Conservation (phyloP, 2,329 filamentous ascomycete genomes). For the Epicoccum sorghinum region DNA sequence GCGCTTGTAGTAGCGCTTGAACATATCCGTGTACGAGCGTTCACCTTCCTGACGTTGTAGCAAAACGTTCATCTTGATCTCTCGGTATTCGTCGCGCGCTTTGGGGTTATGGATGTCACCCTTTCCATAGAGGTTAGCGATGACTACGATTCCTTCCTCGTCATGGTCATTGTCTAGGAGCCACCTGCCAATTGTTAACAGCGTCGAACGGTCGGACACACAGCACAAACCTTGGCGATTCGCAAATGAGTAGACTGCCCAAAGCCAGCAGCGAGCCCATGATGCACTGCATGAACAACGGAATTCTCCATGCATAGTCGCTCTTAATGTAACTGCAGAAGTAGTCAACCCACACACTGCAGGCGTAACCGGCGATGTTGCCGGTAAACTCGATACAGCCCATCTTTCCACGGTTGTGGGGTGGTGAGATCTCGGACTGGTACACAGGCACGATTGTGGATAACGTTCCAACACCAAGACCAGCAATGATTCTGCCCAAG, state of each 20-base stretch:
- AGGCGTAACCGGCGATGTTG: slow-evolving; percentile 94
- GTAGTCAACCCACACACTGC: slow-evolving; percentile 98
- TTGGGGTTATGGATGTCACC: slow-evolving; percentile 94
- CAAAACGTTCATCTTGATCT: slow-evolving; percentile 98
- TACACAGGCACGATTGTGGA: slow-evolving; percentile 61
- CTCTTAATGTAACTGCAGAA: slow-evolving; percentile 89
- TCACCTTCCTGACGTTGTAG: slow-evolving; percentile 94
- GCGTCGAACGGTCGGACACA: neutral
- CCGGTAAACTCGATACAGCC: slow-evolving; percentile 98
- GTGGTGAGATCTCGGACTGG: slow-evolving; percentile 72
- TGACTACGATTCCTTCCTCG: slow-evolving; percentile 97
- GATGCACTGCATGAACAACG: slow-evolving; percentile 87
- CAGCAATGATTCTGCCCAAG: slow-evolving; percentile 57
- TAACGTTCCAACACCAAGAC: slow-evolving; percentile 58
- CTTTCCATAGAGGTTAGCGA: slow-evolving; percentile 94
- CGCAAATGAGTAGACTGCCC: slow-evolving; percentile 91
- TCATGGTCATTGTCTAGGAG: slow-evolving; percentile 96
- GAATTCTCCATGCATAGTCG: slow-evolving; percentile 88
- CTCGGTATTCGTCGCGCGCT: slow-evolving; percentile 93
- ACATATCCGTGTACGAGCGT: slow-evolving; percentile 91
- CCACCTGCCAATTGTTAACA: slow-evolving; percentile 67
- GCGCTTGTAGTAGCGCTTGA: slow-evolving; percentile 85
- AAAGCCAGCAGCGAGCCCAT: slow-evolving; percentile 87
- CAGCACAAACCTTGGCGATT: slow-evolving; percentile 83
- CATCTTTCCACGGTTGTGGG: slow-evolving; percentile 92